Base-by-base conservation (phyloP, 176 grass and related monocot species). In the Triticum timopheevii region DNA sequence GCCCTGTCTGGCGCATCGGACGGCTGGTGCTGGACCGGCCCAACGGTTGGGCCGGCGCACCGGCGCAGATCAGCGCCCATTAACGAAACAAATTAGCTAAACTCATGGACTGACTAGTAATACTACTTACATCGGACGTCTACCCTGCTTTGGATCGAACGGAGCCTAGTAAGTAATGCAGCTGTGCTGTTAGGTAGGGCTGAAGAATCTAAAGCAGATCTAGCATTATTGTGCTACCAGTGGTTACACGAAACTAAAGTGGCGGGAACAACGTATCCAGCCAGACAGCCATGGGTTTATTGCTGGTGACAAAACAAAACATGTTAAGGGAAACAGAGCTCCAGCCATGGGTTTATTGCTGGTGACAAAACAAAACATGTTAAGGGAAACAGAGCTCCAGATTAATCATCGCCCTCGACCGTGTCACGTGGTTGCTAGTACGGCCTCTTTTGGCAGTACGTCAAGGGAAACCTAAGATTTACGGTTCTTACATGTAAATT, bases 91-190 rank as follows among this genome's bases (percentile, higher is more conserved):
- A 33, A 33, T 33, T 33, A 33, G 31, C 31, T 33, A 33, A 33
- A 33, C 31, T 33, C 31, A 33, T 3, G 31, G 31, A 2, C 31
- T 33, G 31, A 33, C 31, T 33, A 33, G 31, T n/a, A n/a, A n/a
- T n/a, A n/a, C n/a, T 33, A 33, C 31, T 33, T 33, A 33, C 31
- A 33, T 33, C 1, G 31, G 31, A 33, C 1, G 31, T 33, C 31
- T 33, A 33, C 31, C 31, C 0, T 33, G 31, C 31, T 2, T 33
- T 33, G 31, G 31, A 33, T 33, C 31, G 2, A 33, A 33, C 31
- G 31, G 31, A 33, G n/a, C n/a, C n/a, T n/a, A n/a, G n/a, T n/a
- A n/a, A 83, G 17, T 59, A 86, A 65, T 78, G n/a, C 35, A 19
- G 20, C 59, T 75, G 69, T 8, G 27, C 10, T 31, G 69, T 70